Evolutionary conservation across 2,329 filamentous ascomycete species (phyloP), one percentile per base, ranked within the genome.

Genomic region (Xylaria sp.): DNA sequence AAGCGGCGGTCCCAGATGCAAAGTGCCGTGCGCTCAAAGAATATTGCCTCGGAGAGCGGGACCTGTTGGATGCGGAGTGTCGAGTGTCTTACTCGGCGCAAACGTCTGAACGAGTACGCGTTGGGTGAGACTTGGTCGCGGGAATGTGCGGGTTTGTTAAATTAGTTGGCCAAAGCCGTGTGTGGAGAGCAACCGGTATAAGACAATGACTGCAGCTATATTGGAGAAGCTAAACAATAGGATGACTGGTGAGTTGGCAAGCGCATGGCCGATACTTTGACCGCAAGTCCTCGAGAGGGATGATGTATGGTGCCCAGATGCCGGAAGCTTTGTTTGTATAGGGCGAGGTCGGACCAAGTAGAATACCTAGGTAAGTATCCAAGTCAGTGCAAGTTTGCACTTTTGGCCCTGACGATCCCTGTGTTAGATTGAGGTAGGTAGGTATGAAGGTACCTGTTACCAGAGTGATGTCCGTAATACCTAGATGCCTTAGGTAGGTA

Each of bases 171-270:
- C 55, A 18, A 58, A 64, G 37, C 34, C 32, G 59, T 28, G 59
- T 28, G 62, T 65, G 57, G 67, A 56, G 57, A 68, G 63, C 44
- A 39, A 25, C 50, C 25, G 46, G 28, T 58, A 72, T 73, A 72
- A 69, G 70, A 74, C 70, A 74, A 68, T 67, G 72, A 72, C 71
- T 76, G 58, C 73, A 68, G 73, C 65, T 70, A 74, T 73, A 69
- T 72, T 57, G 57, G 59, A 61, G 56, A 55, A 64, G 65, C 60
- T 48, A 60, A 51, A 34, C 50, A 15, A 34, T 55, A 15, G 48
- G 44, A 50, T 39, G 50, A 54, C 56, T 56, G 63, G 58, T 71
- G 63, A 64, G 69, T 61, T 70, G 69, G 63, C 69, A 70, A 65
- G 63, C 51, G 60, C 51, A 65, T 71, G 46, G 51, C 55, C 59